Evolutionary conservation across 306 rosid species (phyloP), one percentile per base, ranked within the genome.

Genomic region (Crotalaria pallida): DNA sequence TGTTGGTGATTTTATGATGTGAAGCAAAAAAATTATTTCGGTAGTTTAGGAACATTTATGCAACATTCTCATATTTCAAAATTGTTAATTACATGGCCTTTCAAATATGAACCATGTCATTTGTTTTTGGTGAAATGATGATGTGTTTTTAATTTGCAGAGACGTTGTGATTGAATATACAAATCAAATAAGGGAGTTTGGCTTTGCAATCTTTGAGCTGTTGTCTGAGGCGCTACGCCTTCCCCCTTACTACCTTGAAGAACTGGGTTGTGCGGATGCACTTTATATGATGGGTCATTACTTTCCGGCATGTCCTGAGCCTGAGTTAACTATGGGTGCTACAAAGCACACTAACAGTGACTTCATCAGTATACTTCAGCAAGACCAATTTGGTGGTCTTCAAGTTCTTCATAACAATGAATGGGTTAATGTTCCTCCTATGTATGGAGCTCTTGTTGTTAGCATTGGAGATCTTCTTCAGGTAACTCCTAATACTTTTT

Each of bases 371-470:
- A 16, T 81, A 38, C 80, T 81, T 31, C 63, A 73, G 4, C 80
- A 82, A 73, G 77, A 82, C n/a, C 71, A 73, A 21, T 38, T 65
- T 4, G 86, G 86, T 7, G 83, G 78, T 0, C 83, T 82, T 44
- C 83, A 82, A 78, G 15, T 41, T 41, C 16, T 41, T 41, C 47
- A 41, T 41, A 15, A 41, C 15, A 12, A 41, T 41, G 13, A 38
- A 10, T 38, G 44, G 47, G 47, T 41, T 41, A 12, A 41, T 41
- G 47, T 41, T 41, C 13, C 47, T 41, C 47, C 47, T 2, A 15
- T 41, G 47, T 6, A 41, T 12, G 16, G 47, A 10, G 47, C 47
- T 41, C 47, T 41, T 41, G 16, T 41, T 41, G 16, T 41, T 11
- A 41, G 13, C 47, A 41, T 41, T 41, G 47, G 67, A 58, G 68